A percentile compares a stretch with the other conserved stretches of the same genome.
Evolutionary conservation across 768 basidiomycete species (phyloP).

Genomic region (Podaxis sp.): DNA sequence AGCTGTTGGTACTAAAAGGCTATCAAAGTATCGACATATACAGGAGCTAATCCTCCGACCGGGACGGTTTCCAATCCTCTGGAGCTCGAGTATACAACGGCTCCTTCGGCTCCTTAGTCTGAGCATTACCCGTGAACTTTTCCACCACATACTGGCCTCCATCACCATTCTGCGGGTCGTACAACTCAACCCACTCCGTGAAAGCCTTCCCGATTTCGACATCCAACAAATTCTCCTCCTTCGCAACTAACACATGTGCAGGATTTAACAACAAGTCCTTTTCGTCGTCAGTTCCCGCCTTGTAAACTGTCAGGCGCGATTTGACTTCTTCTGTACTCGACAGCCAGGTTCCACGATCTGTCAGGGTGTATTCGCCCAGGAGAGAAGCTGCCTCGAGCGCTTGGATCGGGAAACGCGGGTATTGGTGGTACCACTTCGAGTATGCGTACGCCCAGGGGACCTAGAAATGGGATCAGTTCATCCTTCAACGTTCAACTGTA

Average conservation of each 20-base stretch:
- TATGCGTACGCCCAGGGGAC: constrained; percentile 53
- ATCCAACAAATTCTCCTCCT: constrained; percentile 23
- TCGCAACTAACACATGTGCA: constrained; percentile 39
- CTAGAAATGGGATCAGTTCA: constrained; percentile 22
- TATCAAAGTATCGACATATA: background rate
- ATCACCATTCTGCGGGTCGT: constrained; percentile 17
- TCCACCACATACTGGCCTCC: constrained; percentile 45
- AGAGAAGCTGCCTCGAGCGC: constrained; percentile 45
- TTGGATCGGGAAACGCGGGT: constrained; percentile 49
- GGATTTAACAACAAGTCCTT: constrained; percentile 48
- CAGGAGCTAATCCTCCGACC: background rate
- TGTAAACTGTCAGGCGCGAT: constrained; percentile 34
- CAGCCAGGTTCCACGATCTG: constrained; percentile 49
- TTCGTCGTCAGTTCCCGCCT: constrained; percentile 37
- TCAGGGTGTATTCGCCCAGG: constrained; percentile 52
- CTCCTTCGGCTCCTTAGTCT: constrained; percentile 15
- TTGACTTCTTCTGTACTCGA: constrained; percentile 35
- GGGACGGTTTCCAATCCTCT: constrained; percentile 5
- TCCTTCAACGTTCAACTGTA: background rate
- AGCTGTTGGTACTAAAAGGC: background rate
- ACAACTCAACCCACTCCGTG: constrained; percentile 39
- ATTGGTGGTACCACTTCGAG: constrained; percentile 61
- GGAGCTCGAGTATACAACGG: constrained; percentile 32
- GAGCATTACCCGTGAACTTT: constrained; percentile 33
- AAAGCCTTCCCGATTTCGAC: constrained; percentile 34